Evolutionary conservation across 441 rosid genomes (phyloP).

Genomic region (Geranium incanum): DNA sequence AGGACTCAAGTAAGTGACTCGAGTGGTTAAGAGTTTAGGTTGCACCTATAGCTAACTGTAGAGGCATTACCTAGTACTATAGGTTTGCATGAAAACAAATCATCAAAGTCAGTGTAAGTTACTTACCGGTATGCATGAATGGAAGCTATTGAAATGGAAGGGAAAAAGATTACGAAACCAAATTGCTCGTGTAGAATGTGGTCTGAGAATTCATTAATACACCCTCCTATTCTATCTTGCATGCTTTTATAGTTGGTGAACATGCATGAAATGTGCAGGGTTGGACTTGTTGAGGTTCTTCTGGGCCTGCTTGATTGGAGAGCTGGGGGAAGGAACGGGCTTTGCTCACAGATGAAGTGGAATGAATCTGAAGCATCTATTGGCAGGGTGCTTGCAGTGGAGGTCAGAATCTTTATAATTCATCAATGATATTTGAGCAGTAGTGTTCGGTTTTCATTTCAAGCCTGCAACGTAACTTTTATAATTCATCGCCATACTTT

Average conservation of each 20-base stretch:
- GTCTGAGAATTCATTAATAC: neutral
- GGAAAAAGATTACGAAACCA: neutral
- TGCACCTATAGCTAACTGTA: neutral
- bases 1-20: constrained; percentile 77
- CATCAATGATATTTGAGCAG: too few species aligned
- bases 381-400: constrained; percentile 93
- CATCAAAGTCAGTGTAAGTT: neutral
- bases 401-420: constrained; percentile 41
- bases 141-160: neutral
- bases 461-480: too few species aligned
- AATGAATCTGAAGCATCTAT: constrained; percentile 98
- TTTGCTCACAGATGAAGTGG: constrained; percentile 95
- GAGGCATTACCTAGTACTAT: neutral
- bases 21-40: neutral
- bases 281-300: constrained; percentile 90
- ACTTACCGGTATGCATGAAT: neutral
- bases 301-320: constrained; percentile 99
- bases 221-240: too few species aligned
- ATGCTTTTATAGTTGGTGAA: constrained; percentile 4
- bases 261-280: constrained; percentile 40
- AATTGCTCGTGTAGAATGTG: neutral
- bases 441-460: too few species aligned
- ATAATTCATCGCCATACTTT: too few species aligned
- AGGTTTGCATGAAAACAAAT: neutral
- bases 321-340: constrained; percentile 84